Base-by-base conservation (phyloP, 257 asterid species). In the Primulina eburnea region DNA sequence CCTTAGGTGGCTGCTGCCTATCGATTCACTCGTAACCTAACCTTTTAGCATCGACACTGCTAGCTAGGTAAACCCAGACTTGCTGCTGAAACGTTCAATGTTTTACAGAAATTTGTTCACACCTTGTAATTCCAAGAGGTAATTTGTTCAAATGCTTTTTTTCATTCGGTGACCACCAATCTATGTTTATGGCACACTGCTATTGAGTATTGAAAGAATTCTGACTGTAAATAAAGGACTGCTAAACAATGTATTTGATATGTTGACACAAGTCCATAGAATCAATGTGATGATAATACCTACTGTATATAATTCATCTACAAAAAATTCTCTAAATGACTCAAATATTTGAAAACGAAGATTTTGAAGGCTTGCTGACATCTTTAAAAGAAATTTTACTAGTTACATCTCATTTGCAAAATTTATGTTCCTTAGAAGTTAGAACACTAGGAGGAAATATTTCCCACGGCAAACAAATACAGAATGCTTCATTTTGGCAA, bases 21-120 rank as follows among this genome's bases (percentile, higher is more conserved):
- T 62, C 67, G 67, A 75, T 81, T 73, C 68, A 65, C 64, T 63
- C 67, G 67, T 35, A 59, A 79, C 84, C 73, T 71, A 76, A 68
- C 78, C 35, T 69, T 67, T 30, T 75, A 57, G 76, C 26, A 62
- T 65, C 55, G 74, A 72, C 73, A 57, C 50, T 67, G 65, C 47
- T 79, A 68, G 83, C 60, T 75, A 68, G 83, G 61, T 62, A 62
- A 76, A 73, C 66, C 55, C 70, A n/a, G 75, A 73, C 50, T 76
- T 66, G 78, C 63, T 67, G 70, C 73, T 65, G 6, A 53, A 38
- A 40, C 47, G 52, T 34, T 52, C 50, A 60, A 56, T 76, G 78
- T 75, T 59, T 32, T 43, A 37, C 72, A 67, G 53, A 68, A 28
- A 71, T 74, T 35, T 77, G 78, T 73, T 77, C 59, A 70, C 77